Evolutionary conservation across 345 rosid genomes (phyloP), one percentile per base, ranked within the genome.

Genomic region (Clausena lansium): DNA sequence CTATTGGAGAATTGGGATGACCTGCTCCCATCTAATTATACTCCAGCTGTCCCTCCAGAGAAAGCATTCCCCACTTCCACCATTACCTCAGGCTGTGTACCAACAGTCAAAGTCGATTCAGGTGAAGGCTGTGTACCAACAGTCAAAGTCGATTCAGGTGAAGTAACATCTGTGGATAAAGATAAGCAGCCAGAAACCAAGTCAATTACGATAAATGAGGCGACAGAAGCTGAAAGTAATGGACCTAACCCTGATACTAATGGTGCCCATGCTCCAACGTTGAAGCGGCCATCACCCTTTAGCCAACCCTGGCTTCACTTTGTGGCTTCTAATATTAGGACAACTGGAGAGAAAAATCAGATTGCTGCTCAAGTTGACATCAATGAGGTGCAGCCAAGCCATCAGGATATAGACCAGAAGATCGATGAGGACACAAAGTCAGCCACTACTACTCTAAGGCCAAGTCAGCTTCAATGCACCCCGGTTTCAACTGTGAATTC

Each of bases 1-100:
- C 88, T 94, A n/a, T 81, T 94, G 79, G 99, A 96, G 87, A 96
- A 96, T 74, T 96, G 98, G 99, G 98, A 91, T 76, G 99, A 96
- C 83, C 96, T 96, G 7, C 97, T 94, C 30, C 98, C 97, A 4
- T 91, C 98, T 36, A 92, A 96, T 73, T 96, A 94, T 78, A 96
- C 93, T 52, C 98, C 98, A 28, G 99, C 99, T 19, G 95, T 96
- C 66, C 97, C 98, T 73, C 97, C 97, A 0, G 98, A 94, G 89
- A 96, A 94, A 86, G 99, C 98, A 67, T 96, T 96, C 83, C 98
- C 99, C 63, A 87, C 97, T n/a, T 87, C 99, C 27, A 84, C 95
- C 39, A 92, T 94, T 78, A 73, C 98, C 57, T 81, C 98, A 4
- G 85, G 93, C 39, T 89, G 98, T 28, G 79, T 93, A 27, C 80